Percentiles rank a stretch among this genome's conserved stretches.
phyloP scores from a whole-genome alignment of 306 rosid genomes.

The Fragaria ananassa region DNA sequence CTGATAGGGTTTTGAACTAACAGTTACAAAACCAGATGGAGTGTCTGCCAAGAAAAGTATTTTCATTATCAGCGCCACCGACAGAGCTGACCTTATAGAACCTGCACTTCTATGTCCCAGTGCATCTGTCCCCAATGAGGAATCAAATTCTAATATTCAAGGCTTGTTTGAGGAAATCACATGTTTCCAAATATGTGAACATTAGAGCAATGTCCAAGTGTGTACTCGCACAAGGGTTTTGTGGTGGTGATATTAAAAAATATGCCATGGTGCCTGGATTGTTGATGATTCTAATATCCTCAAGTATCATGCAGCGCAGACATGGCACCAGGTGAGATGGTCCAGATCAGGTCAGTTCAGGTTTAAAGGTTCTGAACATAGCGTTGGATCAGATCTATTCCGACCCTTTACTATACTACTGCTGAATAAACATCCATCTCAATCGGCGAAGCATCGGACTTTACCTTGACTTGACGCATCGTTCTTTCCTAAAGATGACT shows the following conservation, averaged over 20 bases:
- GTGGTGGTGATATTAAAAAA: slow-evolving; percentile 33
- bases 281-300: no score
- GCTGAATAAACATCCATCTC: no score
- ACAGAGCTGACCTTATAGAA: slow-evolving; percentile 43
- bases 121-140: slow-evolving; percentile 31
- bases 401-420: no score
- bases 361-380: no score
- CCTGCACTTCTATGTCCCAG: slow-evolving; percentile 46
- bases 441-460: no score
- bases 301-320: no score
- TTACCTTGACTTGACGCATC: no score
- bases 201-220: slow-evolving; percentile 24
- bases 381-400: no score
- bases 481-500: neutral
- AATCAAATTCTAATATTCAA: slow-evolving; percentile 27
- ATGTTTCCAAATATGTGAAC: slow-evolving; percentile 24
- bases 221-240: slow-evolving; percentile 15
- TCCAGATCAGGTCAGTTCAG: no score
- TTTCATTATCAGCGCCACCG: slow-evolving; percentile 28
- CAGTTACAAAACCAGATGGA: slow-evolving; percentile 22
- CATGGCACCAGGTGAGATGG: no score
- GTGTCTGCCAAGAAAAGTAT: no score
- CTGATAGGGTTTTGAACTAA: slow-evolving; percentile 34
- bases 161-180: slow-evolving; percentile 33
- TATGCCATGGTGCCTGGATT: slow-evolving; percentile 30